phyloP scores from a whole-genome alignment of 257 asterid species.

The Leonotis leonurus region DNA sequence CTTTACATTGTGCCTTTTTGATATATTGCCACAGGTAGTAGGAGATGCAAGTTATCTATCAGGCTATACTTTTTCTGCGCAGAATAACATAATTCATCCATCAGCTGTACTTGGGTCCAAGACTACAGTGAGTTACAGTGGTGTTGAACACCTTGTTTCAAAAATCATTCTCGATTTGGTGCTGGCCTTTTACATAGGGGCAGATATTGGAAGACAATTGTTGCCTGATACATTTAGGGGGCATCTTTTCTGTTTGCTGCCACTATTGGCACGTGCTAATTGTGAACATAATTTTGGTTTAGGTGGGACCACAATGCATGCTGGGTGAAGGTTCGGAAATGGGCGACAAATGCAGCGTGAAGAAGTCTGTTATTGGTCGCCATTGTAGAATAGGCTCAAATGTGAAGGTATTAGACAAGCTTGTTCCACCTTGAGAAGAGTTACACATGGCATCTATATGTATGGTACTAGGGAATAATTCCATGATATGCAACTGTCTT shows the following conservation, averaged over 20 bases:
- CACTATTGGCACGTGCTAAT: not conserved
- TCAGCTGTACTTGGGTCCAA: slow-evolving; percentile 73
- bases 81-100: slow-evolving; percentile 80
- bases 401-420: slow-evolving; percentile 60
- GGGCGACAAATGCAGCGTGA: slow-evolving; percentile 98
- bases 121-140: slow-evolving; percentile 68
- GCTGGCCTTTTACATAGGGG: not conserved
- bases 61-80: slow-evolving; percentile 76
- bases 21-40: slow-evolving; percentile 48
- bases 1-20: not conserved
- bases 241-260: not conserved
- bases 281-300: slow-evolving; percentile 16
- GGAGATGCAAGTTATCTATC: slow-evolving; percentile 91
- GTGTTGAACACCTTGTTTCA: not conserved
- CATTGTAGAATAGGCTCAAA: slow-evolving; percentile 98
- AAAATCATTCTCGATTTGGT: not conserved
- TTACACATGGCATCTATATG: too few species aligned
- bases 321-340: slow-evolving; percentile 86
- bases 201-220: slow-evolving; percentile 13
- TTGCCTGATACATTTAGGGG: not conserved
- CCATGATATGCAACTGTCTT: not conserved
- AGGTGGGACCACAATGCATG: slow-evolving; percentile 99
- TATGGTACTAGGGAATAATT: not conserved
- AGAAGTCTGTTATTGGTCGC: slow-evolving; percentile 91
- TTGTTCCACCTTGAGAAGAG: not conserved